Base-by-base conservation (phyloP, 306 rosid species). In the Begonia fuchsioides region DNA sequence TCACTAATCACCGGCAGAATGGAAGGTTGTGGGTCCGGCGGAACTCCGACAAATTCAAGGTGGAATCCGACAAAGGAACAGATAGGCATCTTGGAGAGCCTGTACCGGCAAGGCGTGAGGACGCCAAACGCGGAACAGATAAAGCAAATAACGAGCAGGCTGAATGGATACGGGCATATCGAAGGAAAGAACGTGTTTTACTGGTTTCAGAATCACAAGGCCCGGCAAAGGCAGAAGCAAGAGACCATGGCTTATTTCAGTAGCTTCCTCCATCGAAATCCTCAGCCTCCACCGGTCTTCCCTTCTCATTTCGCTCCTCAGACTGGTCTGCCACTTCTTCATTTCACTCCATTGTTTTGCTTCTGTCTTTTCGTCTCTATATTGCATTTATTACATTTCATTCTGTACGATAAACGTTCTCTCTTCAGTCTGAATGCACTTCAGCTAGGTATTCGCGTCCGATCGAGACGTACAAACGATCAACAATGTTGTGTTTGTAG, bases 141-240 rank as follows among this genome's bases (percentile, higher is more conserved):
- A 15, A 93, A 83, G 57, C 76, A 81, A 46, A 74, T 83, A 4
- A 88, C 96, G 1, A 68, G 64, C 1, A 64, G 87, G 68, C 72
- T 90, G 0, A 78, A 59, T 44, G 66, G 35, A 32, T 81, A 63
- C 15, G 93, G 97, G 16, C 92, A 81, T 71, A 90, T 90, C 49
- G 95, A 90, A 64, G 97, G 93, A 4, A 90, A 90, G 68, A 90
- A 90, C 67, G 97, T 90, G 8, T 90, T 84, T 57, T 90, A 90
- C 52, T 90, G 97, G 97, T 90, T 90, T 69, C 97, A 90, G 62
- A 84, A 90, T 69, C 97, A 90, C 53, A 90, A 90, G 47, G 97
- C 97, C 0, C 67, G 97, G 51, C 86, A 78, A 19, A 63, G 95
- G 57, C 95, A 90, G 82, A 90, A 90, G 71, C 97, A 26, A 26